phyloP scores from a whole-genome alignment of 176 grass and related monocot genomes.

The Pontederia crassipes region DNA sequence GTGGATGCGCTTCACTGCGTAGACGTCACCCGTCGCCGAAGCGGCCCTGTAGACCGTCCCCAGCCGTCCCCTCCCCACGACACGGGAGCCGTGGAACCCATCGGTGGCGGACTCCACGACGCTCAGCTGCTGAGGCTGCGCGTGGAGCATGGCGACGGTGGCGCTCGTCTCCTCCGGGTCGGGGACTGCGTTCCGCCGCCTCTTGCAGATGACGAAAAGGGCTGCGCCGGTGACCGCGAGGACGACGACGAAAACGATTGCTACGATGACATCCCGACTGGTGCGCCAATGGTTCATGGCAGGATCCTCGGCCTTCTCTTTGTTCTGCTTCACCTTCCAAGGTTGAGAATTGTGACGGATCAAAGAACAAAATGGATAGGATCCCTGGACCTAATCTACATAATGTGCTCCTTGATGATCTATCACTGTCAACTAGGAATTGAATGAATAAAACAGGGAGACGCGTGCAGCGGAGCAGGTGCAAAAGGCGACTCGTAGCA shows the following conservation, averaged over 20 bases:
- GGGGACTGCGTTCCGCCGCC: not conserved
- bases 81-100: conserved; percentile 44
- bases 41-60: conserved; percentile 44
- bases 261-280: not conserved
- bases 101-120: conserved; percentile 57
- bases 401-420: too few relatives aligned
- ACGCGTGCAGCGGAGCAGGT: too few relatives aligned
- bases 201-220: conserved; percentile 4
- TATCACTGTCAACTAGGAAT: too few relatives aligned
- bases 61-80: conserved; percentile 38
- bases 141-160: conserved; percentile 14
- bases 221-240: not conserved
- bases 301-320: not conserved
- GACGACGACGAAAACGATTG: not conserved
- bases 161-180: not conserved
- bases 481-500: too few relatives aligned
- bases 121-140: conserved; percentile 25
- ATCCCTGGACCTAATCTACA: too few relatives aligned
- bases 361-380: too few relatives aligned
- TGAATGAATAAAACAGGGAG: too few relatives aligned
- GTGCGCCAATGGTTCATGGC: not conserved
- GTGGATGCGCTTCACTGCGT: conserved; percentile 62
- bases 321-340: too few relatives aligned
- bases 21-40: conserved; percentile 4
- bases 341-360: too few relatives aligned